A percentile compares a stretch with the other conserved stretches of the same genome.
phyloP scores from a whole-genome alignment of 306 rosid genomes.

The Lithocarpus polystachyus region DNA sequence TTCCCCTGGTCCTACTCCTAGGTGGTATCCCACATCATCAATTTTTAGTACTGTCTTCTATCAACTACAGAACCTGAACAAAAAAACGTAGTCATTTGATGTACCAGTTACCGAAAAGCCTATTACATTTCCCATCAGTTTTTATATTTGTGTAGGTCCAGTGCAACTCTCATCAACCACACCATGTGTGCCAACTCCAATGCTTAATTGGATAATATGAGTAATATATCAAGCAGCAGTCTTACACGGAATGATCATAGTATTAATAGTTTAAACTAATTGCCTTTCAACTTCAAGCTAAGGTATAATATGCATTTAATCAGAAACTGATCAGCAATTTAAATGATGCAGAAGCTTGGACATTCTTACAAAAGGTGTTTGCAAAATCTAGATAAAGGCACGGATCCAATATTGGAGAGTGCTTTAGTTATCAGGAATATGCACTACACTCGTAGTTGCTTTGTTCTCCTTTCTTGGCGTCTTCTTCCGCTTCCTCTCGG shows the following conservation, averaged over 20 bases:
- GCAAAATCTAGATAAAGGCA: background rate
- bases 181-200: too few species aligned
- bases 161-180: too few species aligned
- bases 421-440: conserved; percentile 29
- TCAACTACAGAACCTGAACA: too few species aligned
- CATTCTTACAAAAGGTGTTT: background rate
- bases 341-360: background rate
- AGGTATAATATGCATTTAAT: conserved; percentile 2
- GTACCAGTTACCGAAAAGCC: background rate
- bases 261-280: background rate
- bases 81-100: background rate
- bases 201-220: too few species aligned
- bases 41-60: too few species aligned
- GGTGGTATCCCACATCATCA: too few species aligned
- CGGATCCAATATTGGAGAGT: background rate
- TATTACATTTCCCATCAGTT: background rate
- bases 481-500: conserved; percentile 82
- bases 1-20: too few species aligned
- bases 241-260: background rate
- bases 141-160: too few species aligned
- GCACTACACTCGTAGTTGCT: conserved; percentile 31
- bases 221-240: background rate
- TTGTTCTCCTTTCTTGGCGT: conserved; percentile 46
- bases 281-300: background rate
- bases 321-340: background rate